Conservation (phyloP, 192 early-diverging fungal species). For the Dimargaris cristalligena region DNA sequence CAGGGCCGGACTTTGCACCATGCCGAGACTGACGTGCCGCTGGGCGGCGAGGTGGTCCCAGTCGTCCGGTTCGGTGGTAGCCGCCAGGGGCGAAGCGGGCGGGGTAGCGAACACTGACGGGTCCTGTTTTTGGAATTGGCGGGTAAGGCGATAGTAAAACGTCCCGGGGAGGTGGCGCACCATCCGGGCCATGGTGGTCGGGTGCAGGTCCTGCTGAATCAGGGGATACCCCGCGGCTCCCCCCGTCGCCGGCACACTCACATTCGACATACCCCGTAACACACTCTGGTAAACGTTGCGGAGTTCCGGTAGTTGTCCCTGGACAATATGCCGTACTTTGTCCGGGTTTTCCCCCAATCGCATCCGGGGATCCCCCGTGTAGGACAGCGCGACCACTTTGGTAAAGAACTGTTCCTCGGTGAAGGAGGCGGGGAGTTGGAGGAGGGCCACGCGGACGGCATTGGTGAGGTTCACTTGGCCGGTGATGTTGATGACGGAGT, state of each 20-base stretch:
- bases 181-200: conserved; percentile 43
- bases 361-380: conserved; percentile 87
- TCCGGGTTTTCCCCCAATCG: conserved; percentile 84
- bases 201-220: conserved; percentile 44
- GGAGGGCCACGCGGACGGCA: conserved; percentile 65
- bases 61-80: neutral
- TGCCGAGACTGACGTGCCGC: conserved; percentile 19
- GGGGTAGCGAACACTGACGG: neutral
- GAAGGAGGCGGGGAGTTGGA: conserved; percentile 70
- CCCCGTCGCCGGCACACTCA: conserved; percentile 14
- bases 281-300: conserved; percentile 33
- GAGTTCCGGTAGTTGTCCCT: conserved; percentile 46
- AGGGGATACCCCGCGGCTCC: too few species aligned
- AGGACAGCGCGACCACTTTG: conserved; percentile 74
- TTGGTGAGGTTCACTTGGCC: conserved; percentile 67
- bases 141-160: conserved; percentile 39
- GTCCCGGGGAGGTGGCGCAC: conserved; percentile 67
- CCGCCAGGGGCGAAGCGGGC: neutral
- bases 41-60: conserved; percentile 17
- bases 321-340: conserved; percentile 91
- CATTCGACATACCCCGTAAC: conserved; percentile 33
- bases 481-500: conserved; percentile 25
- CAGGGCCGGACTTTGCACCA: conserved; percentile 18
- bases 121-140: conserved; percentile 21
- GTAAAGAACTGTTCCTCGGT: conserved; percentile 62